Conservation (phyloP, 2,329 filamentous ascomycete species). For the Xylaria sp. region DNA sequence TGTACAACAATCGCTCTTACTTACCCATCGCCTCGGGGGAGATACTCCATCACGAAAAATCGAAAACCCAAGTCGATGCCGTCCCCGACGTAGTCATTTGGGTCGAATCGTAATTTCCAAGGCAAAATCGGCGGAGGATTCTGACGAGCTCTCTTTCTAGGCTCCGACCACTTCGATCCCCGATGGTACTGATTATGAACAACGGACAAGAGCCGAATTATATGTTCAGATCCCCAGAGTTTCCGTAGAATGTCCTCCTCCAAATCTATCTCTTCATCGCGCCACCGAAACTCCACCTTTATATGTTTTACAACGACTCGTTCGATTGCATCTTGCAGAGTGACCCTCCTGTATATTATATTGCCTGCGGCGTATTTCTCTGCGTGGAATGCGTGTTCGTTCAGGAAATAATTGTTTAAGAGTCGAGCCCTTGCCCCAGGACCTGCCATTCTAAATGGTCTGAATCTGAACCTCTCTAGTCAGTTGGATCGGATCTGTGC, state of each 20-base stretch:
- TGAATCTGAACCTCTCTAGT: not conserved
- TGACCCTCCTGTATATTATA: constrained; percentile 13
- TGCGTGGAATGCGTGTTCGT: not conserved
- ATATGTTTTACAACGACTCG: constrained; percentile 18
- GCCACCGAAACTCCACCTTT: fast-evolving
- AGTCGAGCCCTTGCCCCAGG: not conserved
- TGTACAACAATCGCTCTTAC: not conserved
- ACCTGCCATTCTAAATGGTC: constrained; percentile 5
- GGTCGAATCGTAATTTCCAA: constrained; percentile 2
- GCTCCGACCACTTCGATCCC: not conserved
- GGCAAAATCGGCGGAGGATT: constrained; percentile 9
- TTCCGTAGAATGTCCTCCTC: constrained; percentile 3
- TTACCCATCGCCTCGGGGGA: constrained; percentile 17
- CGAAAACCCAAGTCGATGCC: not conserved
- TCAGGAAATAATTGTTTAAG: not conserved
- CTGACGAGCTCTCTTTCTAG: not conserved
- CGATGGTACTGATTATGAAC: not conserved
- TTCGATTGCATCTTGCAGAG: not conserved
- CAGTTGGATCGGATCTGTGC: not conserved
- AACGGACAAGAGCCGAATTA: constrained; percentile 11
- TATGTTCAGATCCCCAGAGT: constrained; percentile 29
- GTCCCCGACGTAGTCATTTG: not conserved
- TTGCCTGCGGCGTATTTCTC: not conserved
- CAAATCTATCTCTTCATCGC: not conserved
- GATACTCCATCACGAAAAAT: constrained; percentile 25